A percentile compares a stretch with the other conserved stretches of the same genome.
Evolutionary conservation across 768 basidiomycete species (phyloP).

Genomic region (Pulveroboletus frians): DNA sequence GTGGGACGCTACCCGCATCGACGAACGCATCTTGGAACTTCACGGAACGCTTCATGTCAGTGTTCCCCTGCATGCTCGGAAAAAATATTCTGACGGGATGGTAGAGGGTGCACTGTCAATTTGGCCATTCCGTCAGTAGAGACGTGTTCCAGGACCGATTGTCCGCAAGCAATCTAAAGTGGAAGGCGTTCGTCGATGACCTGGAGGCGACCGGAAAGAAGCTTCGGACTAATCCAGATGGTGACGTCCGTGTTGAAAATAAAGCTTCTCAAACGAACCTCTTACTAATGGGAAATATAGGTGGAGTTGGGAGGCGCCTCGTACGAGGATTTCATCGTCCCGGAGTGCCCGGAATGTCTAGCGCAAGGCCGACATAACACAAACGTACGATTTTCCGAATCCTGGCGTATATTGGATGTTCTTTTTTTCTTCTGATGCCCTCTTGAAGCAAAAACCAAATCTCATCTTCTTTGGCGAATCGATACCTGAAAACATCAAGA

Average conservation of each 20-base stretch:
- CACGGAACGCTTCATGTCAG: constrained; percentile 84
- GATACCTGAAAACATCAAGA: constrained; percentile 58
- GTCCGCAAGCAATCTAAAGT: constrained; percentile 68
- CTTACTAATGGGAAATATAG: constrained; percentile 32
- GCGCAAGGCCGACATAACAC: constrained; percentile 51
- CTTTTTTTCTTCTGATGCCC: constrained; percentile 19
- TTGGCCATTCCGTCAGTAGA: constrained; percentile 65
- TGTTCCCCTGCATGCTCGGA: neutral
- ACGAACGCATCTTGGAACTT: constrained; percentile 63
- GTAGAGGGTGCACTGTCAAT: constrained; percentile 68
- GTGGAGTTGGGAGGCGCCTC: constrained; percentile 76
- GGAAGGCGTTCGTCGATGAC: constrained; percentile 66
- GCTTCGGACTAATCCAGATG: constrained; percentile 86
- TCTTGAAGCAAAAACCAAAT: constrained; percentile 64
- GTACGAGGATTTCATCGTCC: constrained; percentile 75
- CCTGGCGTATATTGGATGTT: neutral
- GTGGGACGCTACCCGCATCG: constrained; percentile 33
- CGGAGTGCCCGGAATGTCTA: constrained; percentile 68
- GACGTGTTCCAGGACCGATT: constrained; percentile 70
- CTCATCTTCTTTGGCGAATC: constrained; percentile 91
- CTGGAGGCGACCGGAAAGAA: constrained; percentile 52
- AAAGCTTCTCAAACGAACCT: neutral
- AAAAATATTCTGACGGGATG: constrained; percentile 9
- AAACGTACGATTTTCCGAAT: constrained; percentile 41
- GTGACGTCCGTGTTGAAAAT: constrained; percentile 57